Conservation (phyloP, 2,329 filamentous ascomycete genomes). For the Corniculantispora saksenae region DNA sequence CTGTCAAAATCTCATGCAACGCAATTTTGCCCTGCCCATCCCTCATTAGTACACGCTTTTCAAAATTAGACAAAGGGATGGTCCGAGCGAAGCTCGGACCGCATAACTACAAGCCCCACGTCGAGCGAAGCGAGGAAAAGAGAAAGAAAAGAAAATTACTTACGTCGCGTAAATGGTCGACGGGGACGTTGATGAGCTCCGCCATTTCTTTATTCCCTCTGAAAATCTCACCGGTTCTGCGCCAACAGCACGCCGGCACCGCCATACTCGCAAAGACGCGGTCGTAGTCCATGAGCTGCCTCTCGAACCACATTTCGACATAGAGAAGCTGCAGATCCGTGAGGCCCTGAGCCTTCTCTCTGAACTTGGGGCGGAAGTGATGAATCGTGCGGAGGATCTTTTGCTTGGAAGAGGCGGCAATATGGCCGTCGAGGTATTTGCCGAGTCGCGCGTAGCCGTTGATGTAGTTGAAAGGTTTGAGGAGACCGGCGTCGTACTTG, state of each 20-base stretch:
- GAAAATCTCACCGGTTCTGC: constrained; percentile 95
- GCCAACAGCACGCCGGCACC: constrained; percentile 95
- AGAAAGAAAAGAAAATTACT: constrained; percentile 43
- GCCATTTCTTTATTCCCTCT: constrained; percentile 99
- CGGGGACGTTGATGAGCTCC: constrained; percentile 88
- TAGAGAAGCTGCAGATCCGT: constrained; percentile 93
- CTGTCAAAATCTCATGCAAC: constrained; percentile 91
- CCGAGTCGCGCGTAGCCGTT: constrained; percentile 90
- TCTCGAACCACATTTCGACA: constrained; percentile 99
- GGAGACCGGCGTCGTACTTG: constrained; percentile 91
- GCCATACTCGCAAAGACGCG: constrained; percentile 99
- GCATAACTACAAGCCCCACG: not conserved
- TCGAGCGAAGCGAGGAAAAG: not conserved
- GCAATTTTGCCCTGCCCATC: constrained; percentile 80
- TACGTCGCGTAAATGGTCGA: constrained; percentile 88
- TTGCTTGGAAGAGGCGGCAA: constrained; percentile 78
- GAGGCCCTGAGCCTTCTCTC: constrained; percentile 88
- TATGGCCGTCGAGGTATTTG: constrained; percentile 87
- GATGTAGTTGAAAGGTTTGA: constrained; percentile 98
- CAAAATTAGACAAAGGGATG: not conserved
- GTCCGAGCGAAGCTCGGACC: not conserved
- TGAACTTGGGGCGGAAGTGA: constrained; percentile 91
- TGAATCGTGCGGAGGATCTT: constrained; percentile 91
- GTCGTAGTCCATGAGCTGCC: constrained; percentile 95
- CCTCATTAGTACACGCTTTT: constrained; percentile 21